A percentile compares a stretch with the other conserved stretches of the same genome.
phyloP scores from a whole-genome alignment of 176 grass and related monocot species.

The Oryza coarctata region DNA sequence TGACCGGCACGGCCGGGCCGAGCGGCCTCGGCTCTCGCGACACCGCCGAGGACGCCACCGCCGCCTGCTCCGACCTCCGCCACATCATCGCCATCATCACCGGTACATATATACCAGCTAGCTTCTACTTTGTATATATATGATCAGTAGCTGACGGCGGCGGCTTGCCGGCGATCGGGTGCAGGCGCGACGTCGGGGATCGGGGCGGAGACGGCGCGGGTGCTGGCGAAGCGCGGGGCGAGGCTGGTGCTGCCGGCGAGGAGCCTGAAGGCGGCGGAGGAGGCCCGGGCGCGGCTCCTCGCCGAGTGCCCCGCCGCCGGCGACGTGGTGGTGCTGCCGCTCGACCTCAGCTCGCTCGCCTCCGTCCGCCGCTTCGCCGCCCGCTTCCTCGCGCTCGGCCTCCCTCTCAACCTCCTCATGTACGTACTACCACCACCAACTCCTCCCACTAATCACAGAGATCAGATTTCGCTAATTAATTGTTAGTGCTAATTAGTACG shows the following conservation, averaged over 20 bases:
- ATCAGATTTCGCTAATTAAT: background rate
- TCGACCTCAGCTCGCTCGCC: slow-evolving; percentile 87
- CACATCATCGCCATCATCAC: slow-evolving; percentile 87
- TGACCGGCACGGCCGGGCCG: slow-evolving; percentile 66
- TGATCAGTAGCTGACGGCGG: too few species aligned
- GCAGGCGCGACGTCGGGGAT: slow-evolving; percentile 91
- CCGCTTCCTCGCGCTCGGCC: slow-evolving; percentile 61
- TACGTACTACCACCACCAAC: slow-evolving; percentile 23
- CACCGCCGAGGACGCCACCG: slow-evolving; percentile 67
- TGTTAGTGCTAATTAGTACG: background rate
- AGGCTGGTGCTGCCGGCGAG: slow-evolving; percentile 80
- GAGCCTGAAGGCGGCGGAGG: slow-evolving; percentile 87
- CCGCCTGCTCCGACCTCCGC: slow-evolving; percentile 45
- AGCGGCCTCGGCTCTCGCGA: slow-evolving; percentile 88
- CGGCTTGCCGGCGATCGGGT: too few species aligned
- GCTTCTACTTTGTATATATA: background rate
- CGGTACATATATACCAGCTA: slow-evolving; percentile 35
- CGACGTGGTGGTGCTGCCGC: slow-evolving; percentile 74
- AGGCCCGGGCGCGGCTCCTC: slow-evolving; percentile 53
- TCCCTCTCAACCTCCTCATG: slow-evolving; percentile 94
- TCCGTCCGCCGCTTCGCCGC: slow-evolving; percentile 80
- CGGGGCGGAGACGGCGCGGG: slow-evolving; percentile 80
- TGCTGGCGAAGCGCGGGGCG: slow-evolving; percentile 73
- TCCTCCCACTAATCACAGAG: background rate
- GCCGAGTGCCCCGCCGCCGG: slow-evolving; percentile 48